These are phyloP conservation scores for Dendrobium nobile DNA, from an alignment of 106 monocot genomes.

Conservation along the genomic window DNA sequence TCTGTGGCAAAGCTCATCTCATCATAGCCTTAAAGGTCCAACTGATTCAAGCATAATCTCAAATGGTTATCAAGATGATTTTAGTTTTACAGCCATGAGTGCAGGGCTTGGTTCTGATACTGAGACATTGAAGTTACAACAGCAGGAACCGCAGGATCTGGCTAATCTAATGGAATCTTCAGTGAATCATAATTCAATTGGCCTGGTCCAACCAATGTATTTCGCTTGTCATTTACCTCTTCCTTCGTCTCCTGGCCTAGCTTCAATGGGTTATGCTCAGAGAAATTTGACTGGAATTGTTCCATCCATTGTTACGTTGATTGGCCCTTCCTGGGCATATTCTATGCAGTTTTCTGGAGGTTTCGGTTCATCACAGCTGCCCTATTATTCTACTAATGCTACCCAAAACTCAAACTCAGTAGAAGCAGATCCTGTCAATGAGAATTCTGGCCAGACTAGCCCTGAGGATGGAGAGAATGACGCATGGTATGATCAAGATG, in stretches of 20 bases:
- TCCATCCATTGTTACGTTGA: constrained; percentile 34
- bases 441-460: constrained; percentile 21
- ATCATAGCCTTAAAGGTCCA: constrained; percentile 25
- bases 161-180: constrained; percentile 65
- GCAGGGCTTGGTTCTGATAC: constrained; percentile 50
- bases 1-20: constrained; percentile 30
- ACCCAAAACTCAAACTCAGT: constrained; percentile 25
- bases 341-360: constrained; percentile 53
- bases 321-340: constrained; percentile 40
- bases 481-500: constrained; percentile 16
- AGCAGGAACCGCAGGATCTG: constrained; percentile 70
- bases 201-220: constrained; percentile 50
- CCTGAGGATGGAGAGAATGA: constrained; percentile 19
- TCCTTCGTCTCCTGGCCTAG: constrained; percentile 24
- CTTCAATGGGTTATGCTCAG: constrained; percentile 38
- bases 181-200: constrained; percentile 38
- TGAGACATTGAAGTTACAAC: constrained; percentile 38
- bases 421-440: constrained; percentile 35
- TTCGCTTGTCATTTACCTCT: constrained; percentile 17
- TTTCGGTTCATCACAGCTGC: constrained; percentile 29
- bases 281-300: constrained; percentile 36
- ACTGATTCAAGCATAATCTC: constrained; percentile 32
- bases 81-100: constrained; percentile 16
- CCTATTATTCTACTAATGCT: constrained; percentile 30
- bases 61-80: constrained; percentile 37